These are phyloP conservation scores for Aspergillus fumigatus DNA, from an alignment of 2,329 filamentous ascomycete genomes.

Conservation along the genomic window DNA sequence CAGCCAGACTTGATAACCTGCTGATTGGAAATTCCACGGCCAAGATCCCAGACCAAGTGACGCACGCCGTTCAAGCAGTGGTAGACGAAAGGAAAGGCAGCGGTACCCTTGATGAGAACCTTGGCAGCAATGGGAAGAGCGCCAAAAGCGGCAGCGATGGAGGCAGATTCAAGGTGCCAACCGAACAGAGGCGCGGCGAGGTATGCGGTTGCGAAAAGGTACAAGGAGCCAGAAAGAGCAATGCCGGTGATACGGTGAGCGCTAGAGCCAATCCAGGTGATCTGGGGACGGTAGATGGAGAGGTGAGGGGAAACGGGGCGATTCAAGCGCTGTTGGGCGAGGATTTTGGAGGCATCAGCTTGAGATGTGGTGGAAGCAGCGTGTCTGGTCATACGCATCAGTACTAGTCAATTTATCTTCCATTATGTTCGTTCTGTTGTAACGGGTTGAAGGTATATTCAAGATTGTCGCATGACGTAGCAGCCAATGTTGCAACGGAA, in stretches of 20 bases:
- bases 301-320: slow-evolving; percentile 85
- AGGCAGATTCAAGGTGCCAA: slow-evolving; percentile 63
- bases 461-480: slow-evolving; percentile 24
- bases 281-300: slow-evolving; percentile 76
- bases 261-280: slow-evolving; percentile 75
- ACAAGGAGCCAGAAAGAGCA: slow-evolving; percentile 66
- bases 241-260: slow-evolving; percentile 82
- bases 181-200: slow-evolving; percentile 72
- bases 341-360: slow-evolving; percentile 50
- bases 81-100: slow-evolving; percentile 64
- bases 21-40: slow-evolving; percentile 58
- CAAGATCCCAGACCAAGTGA: slow-evolving; percentile 68
- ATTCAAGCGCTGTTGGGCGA: slow-evolving; percentile 72
- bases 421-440: background rate
- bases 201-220: slow-evolving; percentile 77
- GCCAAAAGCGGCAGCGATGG: slow-evolving; percentile 61
- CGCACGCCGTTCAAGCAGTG: slow-evolving; percentile 66
- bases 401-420: background rate
- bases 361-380: slow-evolving; percentile 27
- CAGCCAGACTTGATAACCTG: slow-evolving; percentile 63
- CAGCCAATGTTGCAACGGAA: slow-evolving; percentile 1
- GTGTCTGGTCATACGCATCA: slow-evolving; percentile 22
- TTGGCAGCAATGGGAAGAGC: slow-evolving; percentile 57
- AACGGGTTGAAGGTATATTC: background rate
- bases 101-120: slow-evolving; percentile 53